Evolutionary conservation across 2,329 filamentous ascomycete genomes (phyloP).

Genomic region (Colletotrichum lupini): DNA sequence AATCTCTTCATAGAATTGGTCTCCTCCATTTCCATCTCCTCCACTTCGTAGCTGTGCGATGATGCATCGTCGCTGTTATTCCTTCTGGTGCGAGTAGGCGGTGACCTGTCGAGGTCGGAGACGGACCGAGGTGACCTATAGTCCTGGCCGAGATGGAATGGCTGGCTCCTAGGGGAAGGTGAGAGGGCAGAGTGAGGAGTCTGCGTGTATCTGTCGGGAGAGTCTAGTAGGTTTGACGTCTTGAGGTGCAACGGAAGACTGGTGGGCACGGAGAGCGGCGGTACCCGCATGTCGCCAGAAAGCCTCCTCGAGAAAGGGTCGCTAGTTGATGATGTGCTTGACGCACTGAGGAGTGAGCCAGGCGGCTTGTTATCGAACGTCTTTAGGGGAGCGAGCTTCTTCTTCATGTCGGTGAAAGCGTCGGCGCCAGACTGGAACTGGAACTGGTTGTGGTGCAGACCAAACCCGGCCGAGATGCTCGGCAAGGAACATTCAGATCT

Average conservation of each 20-base stretch:
- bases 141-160: slow-evolving; percentile 50
- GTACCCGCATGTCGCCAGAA: slow-evolving; percentile 52
- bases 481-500: slow-evolving; percentile 56
- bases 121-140: slow-evolving; percentile 57
- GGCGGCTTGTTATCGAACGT: slow-evolving; percentile 56
- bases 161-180: slow-evolving; percentile 49
- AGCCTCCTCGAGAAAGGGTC: slow-evolving; percentile 51
- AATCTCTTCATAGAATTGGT: slow-evolving; percentile 61
- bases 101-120: slow-evolving; percentile 60
- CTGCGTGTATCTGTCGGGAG: slow-evolving; percentile 56
- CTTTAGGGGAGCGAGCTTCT: slow-evolving; percentile 63
- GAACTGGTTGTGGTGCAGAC: slow-evolving; percentile 61
- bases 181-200: slow-evolving; percentile 62
- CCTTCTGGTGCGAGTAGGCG: slow-evolving; percentile 55
- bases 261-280: slow-evolving; percentile 60
- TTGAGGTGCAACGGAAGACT: slow-evolving; percentile 47
- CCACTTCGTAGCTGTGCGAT: slow-evolving; percentile 56
- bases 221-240: slow-evolving; percentile 53
- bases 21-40: slow-evolving; percentile 65
- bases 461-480: slow-evolving; percentile 52
- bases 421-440: slow-evolving; percentile 59
- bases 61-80: slow-evolving; percentile 65
- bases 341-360: slow-evolving; percentile 54
- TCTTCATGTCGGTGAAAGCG: slow-evolving; percentile 63
- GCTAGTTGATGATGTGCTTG: slow-evolving; percentile 45